A percentile compares a stretch with the other conserved stretches of the same genome.
Conservation (phyloP, 208 protist species). For the Crithidia brevicula region DNA sequence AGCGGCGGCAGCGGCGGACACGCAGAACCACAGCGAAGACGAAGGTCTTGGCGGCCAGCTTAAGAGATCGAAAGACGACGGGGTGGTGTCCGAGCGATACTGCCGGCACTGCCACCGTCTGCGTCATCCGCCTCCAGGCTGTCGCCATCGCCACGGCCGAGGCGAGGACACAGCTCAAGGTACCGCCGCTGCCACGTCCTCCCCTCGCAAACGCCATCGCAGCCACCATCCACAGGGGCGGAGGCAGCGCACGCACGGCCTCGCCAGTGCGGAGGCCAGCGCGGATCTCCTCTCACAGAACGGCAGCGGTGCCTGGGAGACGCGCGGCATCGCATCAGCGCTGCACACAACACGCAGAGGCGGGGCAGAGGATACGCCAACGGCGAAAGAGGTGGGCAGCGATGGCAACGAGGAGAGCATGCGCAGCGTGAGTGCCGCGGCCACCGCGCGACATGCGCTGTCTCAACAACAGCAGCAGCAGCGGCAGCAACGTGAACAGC, state of each 20-base stretch:
- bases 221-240: neutral
- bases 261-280: neutral
- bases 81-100: too few relatives aligned
- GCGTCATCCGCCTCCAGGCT: too few relatives aligned
- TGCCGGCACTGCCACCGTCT: neutral
- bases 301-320: conserved; percentile 1
- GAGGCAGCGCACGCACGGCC: neutral
- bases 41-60: too few relatives aligned
- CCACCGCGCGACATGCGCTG: neutral
- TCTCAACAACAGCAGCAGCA: neutral
- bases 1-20: too few relatives aligned
- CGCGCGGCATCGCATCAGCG: conserved; percentile 4
- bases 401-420: conserved; percentile 7
- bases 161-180: too few relatives aligned
- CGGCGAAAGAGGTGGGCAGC: neutral
- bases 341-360: neutral
- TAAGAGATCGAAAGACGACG: too few relatives aligned
- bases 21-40: too few relatives aligned
- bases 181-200: too few relatives aligned
- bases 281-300: conserved; percentile 14
- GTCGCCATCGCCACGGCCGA: too few relatives aligned
- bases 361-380: too few relatives aligned
- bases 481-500: conserved; percentile 15
- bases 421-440: conserved; percentile 1
- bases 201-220: too few relatives aligned